These are phyloP conservation scores for Biscogniauxia marginata DNA, from an alignment of 2,329 filamentous ascomycete genomes.

Conservation along the genomic window DNA sequence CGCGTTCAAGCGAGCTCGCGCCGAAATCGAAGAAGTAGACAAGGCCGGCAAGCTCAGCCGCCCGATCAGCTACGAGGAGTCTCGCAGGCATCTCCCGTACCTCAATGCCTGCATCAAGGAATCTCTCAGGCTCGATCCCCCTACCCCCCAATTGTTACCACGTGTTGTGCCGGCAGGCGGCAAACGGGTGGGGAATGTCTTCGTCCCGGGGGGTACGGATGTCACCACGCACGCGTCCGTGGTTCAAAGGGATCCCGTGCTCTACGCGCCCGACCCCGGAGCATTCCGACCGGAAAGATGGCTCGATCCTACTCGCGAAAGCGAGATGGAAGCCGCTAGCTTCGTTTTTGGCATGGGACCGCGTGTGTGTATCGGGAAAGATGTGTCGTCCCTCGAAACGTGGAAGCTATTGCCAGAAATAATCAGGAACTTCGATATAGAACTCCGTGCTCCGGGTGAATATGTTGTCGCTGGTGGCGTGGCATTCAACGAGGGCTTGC, in stretches of 20 bases:
- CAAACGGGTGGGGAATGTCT: slow-evolving; percentile 5
- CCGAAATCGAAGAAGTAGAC: slow-evolving; percentile 4
- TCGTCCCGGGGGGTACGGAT: slow-evolving; percentile 24
- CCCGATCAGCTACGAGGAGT: slow-evolving; percentile 13
- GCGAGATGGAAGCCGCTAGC: not conserved
- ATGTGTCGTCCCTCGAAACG: slow-evolving; percentile 1
- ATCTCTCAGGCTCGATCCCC: slow-evolving; percentile 13
- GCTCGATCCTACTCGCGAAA: slow-evolving; percentile 14
- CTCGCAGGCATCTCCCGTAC: slow-evolving; percentile 15
- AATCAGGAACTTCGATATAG: not conserved
- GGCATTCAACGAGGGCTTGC: slow-evolving; percentile 2
- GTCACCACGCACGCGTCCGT: slow-evolving; percentile 33
- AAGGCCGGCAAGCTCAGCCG: slow-evolving; percentile 5
- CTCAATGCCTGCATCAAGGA: slow-evolving; percentile 20
- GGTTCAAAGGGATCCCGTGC: slow-evolving; percentile 27
- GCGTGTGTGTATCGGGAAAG: slow-evolving; percentile 1
- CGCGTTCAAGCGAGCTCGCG: not conserved
- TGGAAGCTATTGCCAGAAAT: slow-evolving; percentile 3
- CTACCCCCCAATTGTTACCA: slow-evolving; percentile 11
- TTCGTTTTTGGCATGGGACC: slow-evolving; percentile 4
- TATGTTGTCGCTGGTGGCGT: slow-evolving; percentile 1
- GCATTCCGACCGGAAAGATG: slow-evolving; percentile 34
- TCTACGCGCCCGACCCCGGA: slow-evolving; percentile 34
- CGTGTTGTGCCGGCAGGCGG: slow-evolving; percentile 10
- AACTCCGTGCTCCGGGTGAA: not conserved